Percentiles rank a stretch among this genome's conserved stretches.
Conservation (phyloP, 1,139 yeast genomes). For the Hemisphaericaspora lyxosophila region DNA sequence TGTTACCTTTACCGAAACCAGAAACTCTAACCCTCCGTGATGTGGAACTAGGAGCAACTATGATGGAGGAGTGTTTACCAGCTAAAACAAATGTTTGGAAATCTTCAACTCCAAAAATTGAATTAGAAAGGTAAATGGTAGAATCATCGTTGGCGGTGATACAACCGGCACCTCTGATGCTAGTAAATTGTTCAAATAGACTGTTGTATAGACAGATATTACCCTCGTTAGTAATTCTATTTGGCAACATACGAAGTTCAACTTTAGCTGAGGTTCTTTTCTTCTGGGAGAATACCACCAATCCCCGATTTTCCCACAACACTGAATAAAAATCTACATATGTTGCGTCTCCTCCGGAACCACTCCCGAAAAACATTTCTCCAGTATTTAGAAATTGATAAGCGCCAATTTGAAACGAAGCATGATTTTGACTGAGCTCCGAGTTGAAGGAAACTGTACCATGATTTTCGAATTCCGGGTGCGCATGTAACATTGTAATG, state of each 20-base stretch:
- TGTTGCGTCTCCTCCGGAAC: slow-evolving; percentile 21
- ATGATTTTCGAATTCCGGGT: slow-evolving; percentile 19
- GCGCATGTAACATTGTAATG: slow-evolving; percentile 12
- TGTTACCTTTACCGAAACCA: slow-evolving; percentile 34
- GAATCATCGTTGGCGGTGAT: slow-evolving; percentile 23
- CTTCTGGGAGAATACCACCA: slow-evolving; percentile 24
- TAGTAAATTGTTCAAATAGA: slow-evolving; percentile 25
- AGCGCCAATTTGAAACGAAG: slow-evolving; percentile 22
- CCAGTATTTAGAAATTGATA: slow-evolving; percentile 27
- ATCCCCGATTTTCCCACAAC: slow-evolving; percentile 29
- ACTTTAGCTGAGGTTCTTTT: slow-evolving; percentile 20
- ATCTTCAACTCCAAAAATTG: slow-evolving; percentile 16
- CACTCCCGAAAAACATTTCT: slow-evolving; percentile 27
- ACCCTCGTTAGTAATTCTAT: slow-evolving; percentile 27
- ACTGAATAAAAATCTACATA: slow-evolving; percentile 21
- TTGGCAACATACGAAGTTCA: slow-evolving; percentile 20
- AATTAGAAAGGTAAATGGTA: slow-evolving; percentile 20
- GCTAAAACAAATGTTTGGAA: slow-evolving; percentile 26
- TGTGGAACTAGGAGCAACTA: slow-evolving; percentile 19
- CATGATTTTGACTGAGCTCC: slow-evolving; percentile 15
- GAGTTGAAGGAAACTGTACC: slow-evolving; percentile 28
- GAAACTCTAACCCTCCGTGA: slow-evolving; percentile 26
- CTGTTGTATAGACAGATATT: slow-evolving; percentile 29
- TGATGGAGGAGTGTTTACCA: slow-evolving; percentile 18
- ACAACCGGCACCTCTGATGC: slow-evolving; percentile 30